Base-by-base conservation (phyloP, 2,329 filamentous ascomycete species). In the Alternaria gaisen region DNA sequence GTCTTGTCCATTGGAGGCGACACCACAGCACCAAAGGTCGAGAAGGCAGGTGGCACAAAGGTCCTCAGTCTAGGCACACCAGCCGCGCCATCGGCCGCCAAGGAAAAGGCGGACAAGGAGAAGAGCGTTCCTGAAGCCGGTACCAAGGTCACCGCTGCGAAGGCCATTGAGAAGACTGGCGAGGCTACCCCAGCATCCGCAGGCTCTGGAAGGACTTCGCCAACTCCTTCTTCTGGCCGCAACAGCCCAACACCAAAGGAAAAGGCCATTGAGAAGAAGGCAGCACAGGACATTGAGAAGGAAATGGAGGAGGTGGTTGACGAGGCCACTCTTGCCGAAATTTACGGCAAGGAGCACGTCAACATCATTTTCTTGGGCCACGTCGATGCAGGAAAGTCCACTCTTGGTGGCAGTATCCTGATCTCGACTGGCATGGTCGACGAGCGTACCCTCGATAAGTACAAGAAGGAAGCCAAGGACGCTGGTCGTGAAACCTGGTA, bases 381-480 rank as follows among this genome's bases (percentile, higher is more conserved):
- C 85, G 96, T 99, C 72, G 95, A 99, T 83, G 95, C 95, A 53
- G 95, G 95, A 72, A 99, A 99, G 83, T 97, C 93, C 40, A 99
- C 95, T 3, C 86, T 99, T 6, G 95, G 95, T 77, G 95, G 95
- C 52, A 92, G 92, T 53, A 97, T 99, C 65, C 85, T 99, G 14
- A 97, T 95, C 79, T 89, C 88, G 53, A 97, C 94, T 5, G 95
- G 95, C 62, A 99, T 98, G 95, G 95, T 99, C n/a, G 96, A 99
- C 75, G 93, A 99, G 81, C 89, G 95, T 78, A 99, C 95, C 36
- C 88, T 99, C 85, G 95, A 99, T 55, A 99, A 99, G 82, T 97
- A 97, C 85, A 76, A 78, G 67, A 89, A 88, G 71, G 96, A 99
- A 74, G 94, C 95, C 52, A 98, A 97, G 84, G 95, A 98, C 11